Conservation (phyloP, 2,329 filamentous ascomycete species). For the Mycosphaerella sp. region DNA sequence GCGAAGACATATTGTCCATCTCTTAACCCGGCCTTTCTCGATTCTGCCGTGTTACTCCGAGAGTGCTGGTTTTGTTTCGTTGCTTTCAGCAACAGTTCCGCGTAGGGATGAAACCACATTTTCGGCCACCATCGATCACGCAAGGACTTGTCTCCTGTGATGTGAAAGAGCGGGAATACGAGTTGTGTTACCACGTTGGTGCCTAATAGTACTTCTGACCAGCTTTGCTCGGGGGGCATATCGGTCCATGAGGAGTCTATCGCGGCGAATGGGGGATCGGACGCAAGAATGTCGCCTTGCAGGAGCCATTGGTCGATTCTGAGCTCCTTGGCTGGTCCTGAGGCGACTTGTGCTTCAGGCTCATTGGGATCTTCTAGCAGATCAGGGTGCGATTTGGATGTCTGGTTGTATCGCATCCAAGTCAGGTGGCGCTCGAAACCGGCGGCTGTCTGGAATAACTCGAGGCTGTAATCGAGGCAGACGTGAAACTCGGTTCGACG, state of each 20-base stretch:
- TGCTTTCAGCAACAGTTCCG: slow-evolving; percentile 15
- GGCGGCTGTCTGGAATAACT: slow-evolving; percentile 23
- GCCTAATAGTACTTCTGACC: slow-evolving; percentile 21
- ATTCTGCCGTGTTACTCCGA: slow-evolving; percentile 3
- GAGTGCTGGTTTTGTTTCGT: slow-evolving; percentile 12
- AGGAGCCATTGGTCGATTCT: slow-evolving; percentile 19
- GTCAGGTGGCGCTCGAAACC: slow-evolving; percentile 20
- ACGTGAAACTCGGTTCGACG: slow-evolving; percentile 24
- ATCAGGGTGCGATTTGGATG: slow-evolving; percentile 6
- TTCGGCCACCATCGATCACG: slow-evolving; percentile 23
- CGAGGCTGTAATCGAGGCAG: slow-evolving; percentile 23
- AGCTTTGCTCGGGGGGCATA: slow-evolving; percentile 11
- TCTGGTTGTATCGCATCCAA: slow-evolving; percentile 25
- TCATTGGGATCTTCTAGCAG: background rate
- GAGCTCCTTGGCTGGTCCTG: slow-evolving; percentile 1
- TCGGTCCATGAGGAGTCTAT: background rate
- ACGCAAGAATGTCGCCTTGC: slow-evolving; percentile 12
- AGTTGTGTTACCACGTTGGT: slow-evolving; percentile 19
- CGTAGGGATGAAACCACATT: slow-evolving; percentile 25
- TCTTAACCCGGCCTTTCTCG: background rate
- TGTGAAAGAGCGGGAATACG: slow-evolving; percentile 21
- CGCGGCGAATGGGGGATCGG: slow-evolving; percentile 14
- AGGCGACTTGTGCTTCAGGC: slow-evolving; percentile 1
- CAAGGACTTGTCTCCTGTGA: slow-evolving; percentile 22
- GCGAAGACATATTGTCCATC: slow-evolving; percentile 8